A percentile compares a stretch with the other conserved stretches of the same genome.
Conservation (phyloP, 1,284 basidiomycete genomes). For the Pulveroboletus sp. region DNA sequence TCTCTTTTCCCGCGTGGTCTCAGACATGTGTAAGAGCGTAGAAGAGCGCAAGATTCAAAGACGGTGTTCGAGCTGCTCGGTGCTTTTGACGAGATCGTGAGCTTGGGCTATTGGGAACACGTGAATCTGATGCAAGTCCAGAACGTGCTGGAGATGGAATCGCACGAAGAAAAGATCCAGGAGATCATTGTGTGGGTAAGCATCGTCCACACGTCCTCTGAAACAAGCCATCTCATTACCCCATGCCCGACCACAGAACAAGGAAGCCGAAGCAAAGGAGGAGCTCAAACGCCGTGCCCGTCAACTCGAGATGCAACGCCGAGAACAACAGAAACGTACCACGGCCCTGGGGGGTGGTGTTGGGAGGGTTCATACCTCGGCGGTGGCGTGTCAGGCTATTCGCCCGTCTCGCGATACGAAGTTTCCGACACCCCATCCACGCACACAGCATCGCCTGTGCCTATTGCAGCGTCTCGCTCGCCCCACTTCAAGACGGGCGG, state of each 20-base stretch:
- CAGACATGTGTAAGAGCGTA: slow-evolving; percentile 85
- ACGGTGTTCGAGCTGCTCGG: slow-evolving; percentile 92
- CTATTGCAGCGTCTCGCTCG: slow-evolving; percentile 45
- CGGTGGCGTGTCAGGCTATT: slow-evolving; percentile 64
- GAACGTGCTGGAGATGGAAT: slow-evolving; percentile 96
- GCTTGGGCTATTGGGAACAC: slow-evolving; percentile 91
- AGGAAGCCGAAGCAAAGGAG: slow-evolving; percentile 99
- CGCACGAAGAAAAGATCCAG: slow-evolving; percentile 99
- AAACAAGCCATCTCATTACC: not conserved
- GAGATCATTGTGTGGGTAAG: slow-evolving; percentile 94
- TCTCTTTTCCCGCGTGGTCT: slow-evolving; percentile 90
- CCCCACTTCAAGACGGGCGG: slow-evolving; percentile 93
- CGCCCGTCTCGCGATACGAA: slow-evolving; percentile 69
- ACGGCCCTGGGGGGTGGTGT: slow-evolving; percentile 43
- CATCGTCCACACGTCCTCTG: slow-evolving; percentile 5
- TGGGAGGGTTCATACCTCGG: slow-evolving; percentile 58
- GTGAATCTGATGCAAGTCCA: slow-evolving; percentile 91
- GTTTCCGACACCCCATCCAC: slow-evolving; percentile 46
- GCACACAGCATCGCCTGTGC: slow-evolving; percentile 50
- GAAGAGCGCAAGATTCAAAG: slow-evolving; percentile 90
- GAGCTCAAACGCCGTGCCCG: slow-evolving; percentile 97
- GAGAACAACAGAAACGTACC: slow-evolving; percentile 82
- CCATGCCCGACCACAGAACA: slow-evolving; percentile 62
- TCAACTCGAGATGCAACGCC: slow-evolving; percentile 96
- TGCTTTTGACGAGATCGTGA: slow-evolving; percentile 97